Conservation (phyloP, 192 early-diverging fungal genomes). For the Gaertneriomyces sp. region DNA sequence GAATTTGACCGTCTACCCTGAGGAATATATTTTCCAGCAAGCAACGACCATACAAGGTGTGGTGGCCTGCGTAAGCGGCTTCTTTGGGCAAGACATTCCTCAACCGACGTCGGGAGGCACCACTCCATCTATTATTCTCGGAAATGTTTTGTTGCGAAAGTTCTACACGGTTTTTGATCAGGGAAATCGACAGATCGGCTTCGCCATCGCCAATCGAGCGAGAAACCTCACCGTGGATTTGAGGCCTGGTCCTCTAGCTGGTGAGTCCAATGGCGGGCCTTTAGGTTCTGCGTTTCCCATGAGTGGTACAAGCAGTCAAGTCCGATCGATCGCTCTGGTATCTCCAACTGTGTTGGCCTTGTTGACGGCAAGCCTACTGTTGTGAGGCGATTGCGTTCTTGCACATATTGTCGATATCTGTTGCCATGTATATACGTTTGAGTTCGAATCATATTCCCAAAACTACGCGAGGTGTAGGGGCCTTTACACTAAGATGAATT, state of each 20-base stretch:
- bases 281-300: too few relatives aligned
- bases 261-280: background rate
- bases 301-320: too few relatives aligned
- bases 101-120: background rate
- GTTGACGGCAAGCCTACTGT: too few relatives aligned
- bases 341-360: too few relatives aligned
- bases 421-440: too few relatives aligned
- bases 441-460: too few relatives aligned
- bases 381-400: too few relatives aligned
- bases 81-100: slow-evolving; percentile 26
- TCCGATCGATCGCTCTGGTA: too few relatives aligned
- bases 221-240: background rate
- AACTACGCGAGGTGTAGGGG: too few relatives aligned
- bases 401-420: too few relatives aligned
- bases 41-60: slow-evolving; percentile 3
- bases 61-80: slow-evolving; percentile 23
- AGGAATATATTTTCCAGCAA: slow-evolving; percentile 28
- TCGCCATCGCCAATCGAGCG: slow-evolving; percentile 26
- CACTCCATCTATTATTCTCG: slow-evolving; percentile 31
- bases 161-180: slow-evolving; percentile 46
- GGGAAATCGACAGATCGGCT: slow-evolving; percentile 15
- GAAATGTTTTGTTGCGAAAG: slow-evolving; percentile 36
- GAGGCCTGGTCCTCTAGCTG: background rate
- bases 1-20: slow-evolving; percentile 3
- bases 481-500: too few relatives aligned